phyloP scores from a whole-genome alignment of 1,139 yeast genomes.

The Pneumocystis sp. region DNA sequence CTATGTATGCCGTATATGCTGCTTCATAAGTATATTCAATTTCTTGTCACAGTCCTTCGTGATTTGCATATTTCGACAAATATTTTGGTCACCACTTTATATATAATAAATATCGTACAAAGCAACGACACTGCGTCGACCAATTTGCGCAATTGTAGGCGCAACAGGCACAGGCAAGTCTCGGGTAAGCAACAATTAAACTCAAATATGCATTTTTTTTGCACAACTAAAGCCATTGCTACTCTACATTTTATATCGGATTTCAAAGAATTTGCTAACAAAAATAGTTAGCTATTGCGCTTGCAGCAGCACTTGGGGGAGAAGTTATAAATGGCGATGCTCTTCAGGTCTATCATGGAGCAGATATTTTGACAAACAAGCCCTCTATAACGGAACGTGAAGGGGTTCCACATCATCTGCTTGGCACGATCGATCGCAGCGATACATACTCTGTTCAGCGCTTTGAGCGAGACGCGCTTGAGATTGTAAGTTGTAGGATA shows the following conservation, averaged over 20 bases:
- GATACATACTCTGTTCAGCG: slow-evolving; percentile 75
- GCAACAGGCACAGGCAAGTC: not conserved
- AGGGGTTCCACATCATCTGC: slow-evolving; percentile 68
- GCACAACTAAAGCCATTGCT: not conserved
- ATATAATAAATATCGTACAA: too few relatives aligned
- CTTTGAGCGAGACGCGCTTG: slow-evolving; percentile 56
- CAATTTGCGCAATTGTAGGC: not conserved
- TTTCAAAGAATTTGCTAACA: too few relatives aligned
- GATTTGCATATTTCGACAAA: too few relatives aligned
- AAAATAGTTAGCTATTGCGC: slow-evolving; percentile 47
- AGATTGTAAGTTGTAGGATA: slow-evolving; percentile 15
- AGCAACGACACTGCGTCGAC: too few relatives aligned
- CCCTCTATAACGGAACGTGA: slow-evolving; percentile 68
- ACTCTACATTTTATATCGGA: too few relatives aligned
- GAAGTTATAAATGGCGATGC: slow-evolving; percentile 93
- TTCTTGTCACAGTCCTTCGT: too few relatives aligned
- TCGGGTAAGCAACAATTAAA: not conserved
- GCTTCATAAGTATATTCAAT: too few relatives aligned
- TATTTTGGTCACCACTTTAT: too few relatives aligned
- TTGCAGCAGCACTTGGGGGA: slow-evolving; percentile 66
- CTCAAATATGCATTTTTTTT: not conserved
- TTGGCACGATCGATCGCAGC: slow-evolving; percentile 59
- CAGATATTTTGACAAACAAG: slow-evolving; percentile 74
- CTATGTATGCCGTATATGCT: too few relatives aligned
- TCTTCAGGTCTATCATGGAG: slow-evolving; percentile 74